Evolutionary conservation across 805 yeast species (phyloP), one percentile per base, ranked within the genome.

Genomic region (Brettanomyces naardenensis): DNA sequence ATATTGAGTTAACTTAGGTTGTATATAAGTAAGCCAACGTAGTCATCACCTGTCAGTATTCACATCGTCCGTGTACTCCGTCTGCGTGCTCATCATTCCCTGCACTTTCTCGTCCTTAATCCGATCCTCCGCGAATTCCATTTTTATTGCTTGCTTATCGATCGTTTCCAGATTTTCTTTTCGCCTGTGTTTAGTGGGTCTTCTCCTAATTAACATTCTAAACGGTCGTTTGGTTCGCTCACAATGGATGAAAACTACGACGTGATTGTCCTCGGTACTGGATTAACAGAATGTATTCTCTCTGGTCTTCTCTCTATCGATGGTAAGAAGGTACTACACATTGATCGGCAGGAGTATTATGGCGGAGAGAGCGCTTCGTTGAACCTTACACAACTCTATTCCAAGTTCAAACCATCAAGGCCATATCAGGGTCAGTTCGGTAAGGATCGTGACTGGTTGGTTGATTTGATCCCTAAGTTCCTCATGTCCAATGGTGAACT

Each of bases 401-500:
- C 71, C 49, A 89, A 89, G 65, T 89, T 88, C 71, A 86, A 88
- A 58, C 95, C 96, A 23, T 68, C 74, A 36, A 83, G 78, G 45
- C 72, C 74, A 48, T 80, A 86, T 29, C 82, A 80, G 44, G 69
- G 68, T 17, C 71, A 75, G 45, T 73, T 79, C 45, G 97, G 98
- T 36, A 78, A 94, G 54, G 95, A 87, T 55, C 75, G 97, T 46
- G 97, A 92, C 61, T 92, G 97, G 97, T 88, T 94, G 63, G 92
- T 92, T 37, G 98, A 92, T 59, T 71, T 92, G 64, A 87, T 92
- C 54, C 98, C 98, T 31, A 92, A 92, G 65, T 89, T 92, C 51
- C 68, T 92, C 50, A 92, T 92, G 98, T 89, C 97, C 39, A 86
- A 88, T 56, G 98, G 98, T 30, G 98, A 90, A 59, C 75, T 92